Conservation (phyloP, 2,329 filamentous ascomycete genomes). For the Elsinoe arachidis region DNA sequence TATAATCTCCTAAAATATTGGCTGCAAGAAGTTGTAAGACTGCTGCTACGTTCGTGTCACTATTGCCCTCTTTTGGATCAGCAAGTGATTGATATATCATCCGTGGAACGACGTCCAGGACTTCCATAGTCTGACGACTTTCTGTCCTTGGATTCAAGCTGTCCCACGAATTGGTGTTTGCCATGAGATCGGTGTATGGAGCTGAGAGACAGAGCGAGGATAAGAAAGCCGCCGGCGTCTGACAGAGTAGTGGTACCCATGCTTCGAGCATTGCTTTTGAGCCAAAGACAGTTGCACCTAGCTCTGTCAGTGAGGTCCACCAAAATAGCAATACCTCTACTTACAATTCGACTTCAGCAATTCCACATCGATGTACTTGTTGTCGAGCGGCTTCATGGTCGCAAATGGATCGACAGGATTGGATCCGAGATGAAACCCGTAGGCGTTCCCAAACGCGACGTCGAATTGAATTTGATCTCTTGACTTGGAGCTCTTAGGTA, state of each 20-base stretch:
- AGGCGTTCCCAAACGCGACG: neutral
- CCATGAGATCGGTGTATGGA: conserved; percentile 28
- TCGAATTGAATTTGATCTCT: conserved; percentile 2
- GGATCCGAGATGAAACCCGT: neutral
- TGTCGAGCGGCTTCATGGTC: neutral
- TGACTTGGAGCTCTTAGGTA: neutral
- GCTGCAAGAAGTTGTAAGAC: conserved; percentile 26
- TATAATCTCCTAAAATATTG: conserved; percentile 25
- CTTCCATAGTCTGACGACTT: conserved; percentile 10
- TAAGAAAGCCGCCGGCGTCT: conserved; percentile 23
- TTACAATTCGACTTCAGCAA: conserved; percentile 25
- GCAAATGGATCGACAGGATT: neutral
- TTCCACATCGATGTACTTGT: conserved; percentile 19
- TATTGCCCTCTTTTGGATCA: conserved; percentile 20
- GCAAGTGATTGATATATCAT: conserved; percentile 24
- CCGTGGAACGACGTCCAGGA: conserved; percentile 8
- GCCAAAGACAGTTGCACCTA: conserved; percentile 22
- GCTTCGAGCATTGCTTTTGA: conserved; percentile 20
- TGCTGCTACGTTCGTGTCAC: conserved; percentile 25
- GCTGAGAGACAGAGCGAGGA: conserved; percentile 27
- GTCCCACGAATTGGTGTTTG: conserved; percentile 10
- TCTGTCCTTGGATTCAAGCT: conserved; percentile 6
- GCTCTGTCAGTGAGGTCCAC: neutral
- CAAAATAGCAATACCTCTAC: neutral
- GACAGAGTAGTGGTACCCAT: conserved; percentile 24